phyloP scores from a whole-genome alignment of 2,329 filamentous ascomycete genomes.

The Berkeleyomyces rouxiae region DNA sequence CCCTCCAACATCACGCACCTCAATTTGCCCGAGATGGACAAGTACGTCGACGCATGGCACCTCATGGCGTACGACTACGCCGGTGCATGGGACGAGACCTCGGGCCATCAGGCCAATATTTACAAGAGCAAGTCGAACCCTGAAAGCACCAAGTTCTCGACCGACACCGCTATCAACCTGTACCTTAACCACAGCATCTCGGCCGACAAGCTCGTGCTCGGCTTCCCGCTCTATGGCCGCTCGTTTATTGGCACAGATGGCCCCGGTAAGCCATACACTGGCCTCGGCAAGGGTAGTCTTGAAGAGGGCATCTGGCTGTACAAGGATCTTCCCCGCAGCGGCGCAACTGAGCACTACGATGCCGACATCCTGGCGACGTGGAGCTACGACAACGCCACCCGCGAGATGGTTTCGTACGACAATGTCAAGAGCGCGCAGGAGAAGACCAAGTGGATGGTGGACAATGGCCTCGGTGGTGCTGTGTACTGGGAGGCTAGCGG shows the following conservation, averaged over 20 bases:
- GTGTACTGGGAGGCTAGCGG: conserved; percentile 77
- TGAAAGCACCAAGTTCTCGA: conserved; percentile 49
- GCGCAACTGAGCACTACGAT: conserved; percentile 43
- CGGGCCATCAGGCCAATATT: conserved; percentile 53
- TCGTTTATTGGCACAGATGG: conserved; percentile 45
- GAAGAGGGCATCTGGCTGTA: conserved; percentile 67
- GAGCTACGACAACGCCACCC: conserved; percentile 43
- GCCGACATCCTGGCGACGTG: conserved; percentile 44
- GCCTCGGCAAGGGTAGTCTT: conserved; percentile 46
- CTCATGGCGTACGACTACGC: conserved; percentile 57
- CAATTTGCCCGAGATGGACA: conserved; percentile 37
- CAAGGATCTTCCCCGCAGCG: conserved; percentile 52
- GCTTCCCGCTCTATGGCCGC: conserved; percentile 68
- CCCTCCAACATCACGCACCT: conserved; percentile 32
- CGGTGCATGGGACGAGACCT: conserved; percentile 45
- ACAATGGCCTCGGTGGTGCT: conserved; percentile 48
- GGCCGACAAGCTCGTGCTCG: conserved; percentile 51
- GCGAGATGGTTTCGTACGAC: conserved; percentile 56
- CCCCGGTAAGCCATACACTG: conserved; percentile 44
- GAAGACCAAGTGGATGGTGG: conserved; percentile 49
- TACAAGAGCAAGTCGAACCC: conserved; percentile 30
- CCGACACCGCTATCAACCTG: conserved; percentile 44
- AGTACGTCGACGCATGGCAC: conserved; percentile 40
- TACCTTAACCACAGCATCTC: conserved; percentile 40
- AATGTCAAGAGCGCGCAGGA: conserved; percentile 37